Conservation (phyloP, 768 basidiomycete species). For the Mycena kentingensis region DNA sequence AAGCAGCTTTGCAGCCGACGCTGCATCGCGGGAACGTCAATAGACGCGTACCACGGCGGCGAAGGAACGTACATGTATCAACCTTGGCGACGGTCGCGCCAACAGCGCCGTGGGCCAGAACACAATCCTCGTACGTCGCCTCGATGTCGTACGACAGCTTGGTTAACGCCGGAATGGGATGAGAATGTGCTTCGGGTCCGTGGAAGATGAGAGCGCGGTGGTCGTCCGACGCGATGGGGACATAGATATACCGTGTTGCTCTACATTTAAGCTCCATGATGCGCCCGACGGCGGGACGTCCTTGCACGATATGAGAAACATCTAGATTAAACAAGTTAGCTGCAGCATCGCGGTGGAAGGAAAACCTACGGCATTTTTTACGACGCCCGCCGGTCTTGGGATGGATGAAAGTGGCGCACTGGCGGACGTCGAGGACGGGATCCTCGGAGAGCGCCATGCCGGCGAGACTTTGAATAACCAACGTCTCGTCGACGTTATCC, state of each 20-base stretch:
- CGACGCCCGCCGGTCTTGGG: constrained; percentile 4
- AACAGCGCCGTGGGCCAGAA: neutral
- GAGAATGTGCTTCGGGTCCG: neutral
- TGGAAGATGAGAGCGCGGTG: constrained; percentile 7
- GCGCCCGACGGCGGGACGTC: neutral
- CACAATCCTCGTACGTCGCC: neutral
- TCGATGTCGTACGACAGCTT: neutral
- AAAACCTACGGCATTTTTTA: neutral
- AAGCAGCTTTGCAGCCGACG: neutral
- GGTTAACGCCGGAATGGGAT: constrained; percentile 1
- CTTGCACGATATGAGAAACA: constrained; percentile 5
- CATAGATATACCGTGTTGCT: neutral
- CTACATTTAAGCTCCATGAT: constrained; percentile 1
- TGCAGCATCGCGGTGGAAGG: neutral
- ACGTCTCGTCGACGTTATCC: constrained; percentile 5
- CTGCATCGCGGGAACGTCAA: neutral
- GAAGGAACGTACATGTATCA: neutral
- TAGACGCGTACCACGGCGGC: neutral
- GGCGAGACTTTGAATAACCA: neutral
- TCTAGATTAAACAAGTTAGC: neutral
- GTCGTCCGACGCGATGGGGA: neutral
- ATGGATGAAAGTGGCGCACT: constrained; percentile 10
- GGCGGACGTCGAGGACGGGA: constrained; percentile 1
- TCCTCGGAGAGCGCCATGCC: neutral
- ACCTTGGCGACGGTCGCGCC: constrained; percentile 2